Base-by-base conservation (phyloP, 2,329 filamentous ascomycete species). In the Epichloe sibirici region DNA sequence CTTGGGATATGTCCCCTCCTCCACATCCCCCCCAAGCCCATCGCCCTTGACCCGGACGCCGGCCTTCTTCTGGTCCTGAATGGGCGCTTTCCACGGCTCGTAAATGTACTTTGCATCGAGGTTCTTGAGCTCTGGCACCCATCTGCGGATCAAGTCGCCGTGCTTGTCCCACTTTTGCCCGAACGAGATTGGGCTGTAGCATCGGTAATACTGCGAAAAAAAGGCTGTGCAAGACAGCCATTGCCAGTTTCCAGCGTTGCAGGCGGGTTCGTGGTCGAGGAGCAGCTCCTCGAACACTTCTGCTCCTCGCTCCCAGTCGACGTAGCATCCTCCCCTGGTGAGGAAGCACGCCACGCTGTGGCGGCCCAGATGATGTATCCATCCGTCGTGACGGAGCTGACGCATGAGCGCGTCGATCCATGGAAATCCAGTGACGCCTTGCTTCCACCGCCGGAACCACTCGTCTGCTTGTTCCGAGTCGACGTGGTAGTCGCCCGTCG, bases 371-470 rank as follows among this genome's bases (percentile, higher is more conserved):
- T 90, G 86, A 62, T 90, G 86, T 8, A 90, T 87, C 86, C 86
- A 90, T 31, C 86, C 86, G 63, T 89, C 85, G 2, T 72, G 64
- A 13, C 75, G 72, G 13, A 90, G 72, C 65, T 90, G 86, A 1
- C 85, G 78, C 86, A 90, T 90, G 42, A 90, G 72, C 0, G 85
- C 85, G 61, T 90, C 86, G 58, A 90, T 88, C 79, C 83, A 90
- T 0, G 86, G 86, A 56, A 90, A 90, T 0, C 86, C 86, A 0
- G 86, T 90, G 25, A 73, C 69, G 1, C 86, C 86, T 37, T 74
- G 64, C 61, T 79, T 79, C 86, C 85, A 90, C 49, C 85, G 76
- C 56, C 72, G 71, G 63, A 89, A 85, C 75, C 80, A 85, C 8
- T 66, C 62, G 51, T 88, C 82, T 1, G 84, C 84, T 53, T 79